Evolutionary conservation across 805 yeast genomes (phyloP).

Genomic region (Suhomyces sp.): DNA sequence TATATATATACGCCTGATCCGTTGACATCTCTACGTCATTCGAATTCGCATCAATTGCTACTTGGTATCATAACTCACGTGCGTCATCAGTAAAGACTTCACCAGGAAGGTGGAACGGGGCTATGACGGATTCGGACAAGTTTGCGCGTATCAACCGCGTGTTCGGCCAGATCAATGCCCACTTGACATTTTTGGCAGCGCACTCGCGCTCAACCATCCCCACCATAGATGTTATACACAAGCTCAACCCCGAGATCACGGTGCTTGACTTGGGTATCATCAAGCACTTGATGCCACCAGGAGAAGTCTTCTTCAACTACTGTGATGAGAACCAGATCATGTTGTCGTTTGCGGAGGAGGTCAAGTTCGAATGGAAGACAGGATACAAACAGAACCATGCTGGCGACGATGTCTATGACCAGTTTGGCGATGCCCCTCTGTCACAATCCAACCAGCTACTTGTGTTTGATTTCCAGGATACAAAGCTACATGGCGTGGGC

Average conservation of each 20-base stretch:
- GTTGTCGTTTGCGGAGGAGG: conserved; percentile 44
- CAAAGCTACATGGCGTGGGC: conserved; percentile 49
- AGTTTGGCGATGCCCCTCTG: conserved; percentile 40
- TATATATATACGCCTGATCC: background rate
- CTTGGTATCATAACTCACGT: background rate
- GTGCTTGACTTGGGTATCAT: conserved; percentile 63
- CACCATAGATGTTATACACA: conserved; percentile 25
- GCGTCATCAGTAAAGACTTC: background rate
- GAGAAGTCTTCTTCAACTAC: conserved; percentile 63
- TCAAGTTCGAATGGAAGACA: conserved; percentile 32
- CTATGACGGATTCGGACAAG: background rate
- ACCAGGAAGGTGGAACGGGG: conserved; percentile 1
- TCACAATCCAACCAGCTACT: conserved; percentile 54
- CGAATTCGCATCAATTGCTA: conserved; percentile 5
- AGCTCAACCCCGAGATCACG: conserved; percentile 30
- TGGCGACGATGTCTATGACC: conserved; percentile 53
- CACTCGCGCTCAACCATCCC: conserved; percentile 35
- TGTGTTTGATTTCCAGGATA: conserved; percentile 76
- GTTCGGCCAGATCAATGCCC: conserved; percentile 34
- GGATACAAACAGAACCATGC: conserved; percentile 35
- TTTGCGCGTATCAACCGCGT: conserved; percentile 9
- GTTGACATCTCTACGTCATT: background rate
- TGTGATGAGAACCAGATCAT: conserved; percentile 71
- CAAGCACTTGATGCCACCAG: conserved; percentile 61
- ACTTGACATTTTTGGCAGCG: conserved; percentile 38